phyloP scores from a whole-genome alignment of 805 yeast species.

The Saccharomycopsis schoenii region DNA sequence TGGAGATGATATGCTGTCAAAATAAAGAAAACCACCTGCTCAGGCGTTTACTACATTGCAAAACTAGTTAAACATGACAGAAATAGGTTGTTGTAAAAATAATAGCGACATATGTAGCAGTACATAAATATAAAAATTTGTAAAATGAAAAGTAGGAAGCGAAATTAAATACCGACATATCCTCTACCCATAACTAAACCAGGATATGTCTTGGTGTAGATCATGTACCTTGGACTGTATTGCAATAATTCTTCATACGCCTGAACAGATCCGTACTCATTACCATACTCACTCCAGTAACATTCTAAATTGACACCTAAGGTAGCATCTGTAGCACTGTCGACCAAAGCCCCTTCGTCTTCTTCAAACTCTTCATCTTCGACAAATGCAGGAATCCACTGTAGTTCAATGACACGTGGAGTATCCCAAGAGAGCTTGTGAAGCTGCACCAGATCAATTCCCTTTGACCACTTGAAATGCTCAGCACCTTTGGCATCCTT shows the following conservation, averaged over 20 bases:
- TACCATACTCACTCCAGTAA: conserved; percentile 67
- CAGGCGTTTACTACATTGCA: too few species aligned
- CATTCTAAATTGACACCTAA: conserved; percentile 57
- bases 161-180: conserved; percentile 33
- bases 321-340: conserved; percentile 25
- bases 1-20: too few species aligned
- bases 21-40: too few species aligned
- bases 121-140: not conserved
- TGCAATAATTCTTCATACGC: conserved; percentile 62
- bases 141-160: not conserved
- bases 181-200: conserved; percentile 59
- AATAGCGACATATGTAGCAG: not conserved
- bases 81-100: not conserved
- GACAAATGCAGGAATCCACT: conserved; percentile 63
- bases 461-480: conserved; percentile 43
- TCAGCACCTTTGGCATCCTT: conserved; percentile 33
- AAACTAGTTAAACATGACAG: too few species aligned
- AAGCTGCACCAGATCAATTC: conserved; percentile 54
- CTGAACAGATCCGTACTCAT: conserved; percentile 39
- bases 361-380: conserved; percentile 32
- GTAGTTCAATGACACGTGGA: conserved; percentile 45
- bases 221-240: conserved; percentile 55
- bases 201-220: conserved; percentile 53
- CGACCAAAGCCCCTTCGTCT: conserved; percentile 30
- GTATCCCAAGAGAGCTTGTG: conserved; percentile 57